Conservation (phyloP, 805 yeast species). For the Nakazawaea sp. region DNA sequence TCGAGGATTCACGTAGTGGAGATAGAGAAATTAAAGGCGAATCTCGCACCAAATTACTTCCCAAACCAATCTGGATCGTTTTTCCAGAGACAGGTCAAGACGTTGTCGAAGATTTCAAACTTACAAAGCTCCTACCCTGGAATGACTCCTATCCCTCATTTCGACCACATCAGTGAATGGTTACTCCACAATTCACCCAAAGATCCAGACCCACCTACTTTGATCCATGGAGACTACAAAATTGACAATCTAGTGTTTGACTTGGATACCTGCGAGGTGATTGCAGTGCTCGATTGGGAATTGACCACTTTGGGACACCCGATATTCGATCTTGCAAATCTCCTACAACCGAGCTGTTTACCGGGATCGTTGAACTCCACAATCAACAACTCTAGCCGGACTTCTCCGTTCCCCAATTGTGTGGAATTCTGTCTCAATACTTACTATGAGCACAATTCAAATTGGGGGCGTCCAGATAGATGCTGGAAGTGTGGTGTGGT, state of each 20-base stretch:
- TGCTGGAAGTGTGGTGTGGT: constrained; percentile 48
- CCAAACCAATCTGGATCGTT: constrained; percentile 33
- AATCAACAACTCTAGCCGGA: constrained; percentile 9
- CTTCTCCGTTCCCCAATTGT: constrained; percentile 8
- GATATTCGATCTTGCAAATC: constrained; percentile 51
- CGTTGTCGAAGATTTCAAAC: constrained; percentile 35
- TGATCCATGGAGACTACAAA: constrained; percentile 63
- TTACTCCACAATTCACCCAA: constrained; percentile 35
- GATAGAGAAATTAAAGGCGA: constrained; percentile 29
- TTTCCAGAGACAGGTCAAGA: constrained; percentile 46
- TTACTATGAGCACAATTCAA: constrained; percentile 24
- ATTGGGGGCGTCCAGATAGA: constrained; percentile 33
- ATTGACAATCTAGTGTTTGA: constrained; percentile 58
- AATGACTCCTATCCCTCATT: constrained; percentile 42
- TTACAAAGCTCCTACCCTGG: constrained; percentile 26
- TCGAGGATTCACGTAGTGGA: constrained; percentile 44
- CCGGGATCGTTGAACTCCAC: constrained; percentile 23
- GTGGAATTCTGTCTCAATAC: constrained; percentile 14
- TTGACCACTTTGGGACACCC: constrained; percentile 62
- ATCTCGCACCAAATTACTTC: constrained; percentile 39
- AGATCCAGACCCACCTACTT: constrained; percentile 35
- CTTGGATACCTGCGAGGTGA: constrained; percentile 39
- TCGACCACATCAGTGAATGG: constrained; percentile 35
- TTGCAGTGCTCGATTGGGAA: constrained; percentile 63
- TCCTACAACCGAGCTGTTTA: constrained; percentile 46